Base-by-base conservation (phyloP, 345 rosid species). In the Leavenworthia alabamica region DNA sequence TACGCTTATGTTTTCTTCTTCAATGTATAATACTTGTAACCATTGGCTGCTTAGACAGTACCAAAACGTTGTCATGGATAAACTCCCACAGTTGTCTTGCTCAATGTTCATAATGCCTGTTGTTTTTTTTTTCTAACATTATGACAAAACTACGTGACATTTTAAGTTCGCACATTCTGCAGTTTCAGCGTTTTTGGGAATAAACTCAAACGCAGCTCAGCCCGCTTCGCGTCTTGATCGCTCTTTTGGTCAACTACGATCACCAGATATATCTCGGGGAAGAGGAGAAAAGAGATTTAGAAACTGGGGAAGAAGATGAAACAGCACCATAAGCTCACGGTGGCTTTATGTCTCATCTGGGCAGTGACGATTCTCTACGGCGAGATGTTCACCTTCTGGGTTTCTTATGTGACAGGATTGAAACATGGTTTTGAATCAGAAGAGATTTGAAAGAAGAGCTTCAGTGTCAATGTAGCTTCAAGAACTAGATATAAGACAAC, bases 311-410 rank as follows among this genome's bases (percentile, higher is more conserved):
- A 46, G 58, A 80, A 80, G 89, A n/a, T n/a, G n/a, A n/a, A 86
- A 78, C 87, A 74, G 71, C 83, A 75, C 62, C 74, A 79, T 50
- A 84, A 82, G 76, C 54, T 82, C 71, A 75, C 92, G 26, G 64
- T 80, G 72, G 65, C 69, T 28, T 53, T 86, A 51, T 86, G 95
- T 67, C 64, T 80, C 37, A 67, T 76, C 49, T 88, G 96, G 96
- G 63, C 62, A 29, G 59, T 35, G 4, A 76, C 89, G 26, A 78
- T 91, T 62, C 88, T 91, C 19, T 86, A 86, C 59, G 96, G 96
- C 13, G 95, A 91, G 74, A 82, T 88, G 92, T 64, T 88, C 65
- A 78, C 96, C 19, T 91, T 78, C 67, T 78, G 84, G 80, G 48
- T 86, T 64, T 90, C 98, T 8, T n/a, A n/a, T n/a, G n/a, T n/a